Conservation (phyloP, 2,329 filamentous ascomycete genomes). For the Juglanconis juglandina region DNA sequence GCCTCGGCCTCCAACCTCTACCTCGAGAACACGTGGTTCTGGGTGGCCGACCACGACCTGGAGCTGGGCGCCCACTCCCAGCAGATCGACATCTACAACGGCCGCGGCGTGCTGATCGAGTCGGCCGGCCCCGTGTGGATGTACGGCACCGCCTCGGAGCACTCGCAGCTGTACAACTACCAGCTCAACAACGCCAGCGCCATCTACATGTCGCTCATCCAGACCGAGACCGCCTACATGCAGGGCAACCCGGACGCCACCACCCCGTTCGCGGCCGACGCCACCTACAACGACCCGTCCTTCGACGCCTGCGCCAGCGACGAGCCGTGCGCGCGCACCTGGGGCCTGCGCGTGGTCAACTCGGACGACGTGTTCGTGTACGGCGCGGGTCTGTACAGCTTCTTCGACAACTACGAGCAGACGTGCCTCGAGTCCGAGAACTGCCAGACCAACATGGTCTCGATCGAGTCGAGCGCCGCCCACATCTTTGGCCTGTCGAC, state of each 20-base stretch:
- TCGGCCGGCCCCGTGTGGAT: constrained; percentile 75
- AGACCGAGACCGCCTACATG: constrained; percentile 87
- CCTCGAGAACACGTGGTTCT: constrained; percentile 87
- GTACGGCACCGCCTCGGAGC: constrained; percentile 70
- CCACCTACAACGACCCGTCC: constrained; percentile 62
- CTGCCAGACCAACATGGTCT: constrained; percentile 77
- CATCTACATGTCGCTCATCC: constrained; percentile 78
- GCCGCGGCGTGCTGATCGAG: constrained; percentile 78
- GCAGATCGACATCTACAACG: constrained; percentile 84
- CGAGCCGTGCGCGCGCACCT: constrained; percentile 65
- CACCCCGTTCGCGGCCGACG: constrained; percentile 59
- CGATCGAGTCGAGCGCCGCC: constrained; percentile 62
- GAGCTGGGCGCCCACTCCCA: constrained; percentile 60
- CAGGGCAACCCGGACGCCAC: constrained; percentile 76
- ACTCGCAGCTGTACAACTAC: constrained; percentile 75
- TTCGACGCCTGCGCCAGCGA: constrained; percentile 57
- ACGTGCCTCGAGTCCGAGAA: constrained; percentile 63
- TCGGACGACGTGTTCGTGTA: constrained; percentile 67
- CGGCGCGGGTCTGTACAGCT: constrained; percentile 74
- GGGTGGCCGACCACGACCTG: constrained; percentile 87
- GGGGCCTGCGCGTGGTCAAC: constrained; percentile 69
- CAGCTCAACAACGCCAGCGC: constrained; percentile 74
- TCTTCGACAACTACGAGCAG: constrained; percentile 80
- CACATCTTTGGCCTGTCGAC: constrained; percentile 69
- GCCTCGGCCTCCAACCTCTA: constrained; percentile 61